Percentiles rank a stretch among this genome's conserved stretches.
phyloP scores from a whole-genome alignment of 768 basidiomycete species.

The Podaxis rugospora region DNA sequence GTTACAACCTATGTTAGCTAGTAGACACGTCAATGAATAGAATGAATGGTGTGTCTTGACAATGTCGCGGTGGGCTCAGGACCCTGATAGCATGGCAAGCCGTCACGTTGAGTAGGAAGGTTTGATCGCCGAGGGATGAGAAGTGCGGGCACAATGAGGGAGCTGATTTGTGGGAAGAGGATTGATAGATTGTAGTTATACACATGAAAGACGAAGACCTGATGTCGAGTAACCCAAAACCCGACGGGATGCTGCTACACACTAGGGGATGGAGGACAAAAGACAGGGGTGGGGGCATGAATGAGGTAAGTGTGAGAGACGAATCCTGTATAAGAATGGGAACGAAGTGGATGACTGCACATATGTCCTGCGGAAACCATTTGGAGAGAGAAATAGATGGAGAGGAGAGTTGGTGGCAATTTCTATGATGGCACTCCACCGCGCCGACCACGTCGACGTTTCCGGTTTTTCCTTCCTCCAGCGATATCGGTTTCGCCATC shows the following conservation, averaged over 20 bases:
- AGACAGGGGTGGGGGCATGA: not conserved
- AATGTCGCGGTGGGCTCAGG: not conserved
- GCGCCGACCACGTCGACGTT: conserved; percentile 4
- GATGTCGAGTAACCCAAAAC: conserved; percentile 12
- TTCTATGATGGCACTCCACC: conserved; percentile 6
- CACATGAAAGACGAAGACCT: conserved; percentile 11
- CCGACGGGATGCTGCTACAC: conserved; percentile 8
- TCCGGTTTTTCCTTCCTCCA: conserved; percentile 1
- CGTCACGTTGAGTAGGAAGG: not conserved
- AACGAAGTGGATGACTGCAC: conserved; percentile 6
- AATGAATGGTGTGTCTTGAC: not conserved
- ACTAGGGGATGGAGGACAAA: conserved; percentile 1
- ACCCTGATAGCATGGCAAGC: not conserved
- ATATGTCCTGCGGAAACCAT: conserved; percentile 1
- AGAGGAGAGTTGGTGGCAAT: not conserved
- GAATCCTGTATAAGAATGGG: conserved; percentile 2
- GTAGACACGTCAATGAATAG: conserved; percentile 10
- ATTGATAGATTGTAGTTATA: conserved; percentile 12
- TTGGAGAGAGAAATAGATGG: not conserved
- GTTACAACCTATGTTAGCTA: conserved; percentile 11
- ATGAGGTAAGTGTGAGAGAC: not conserved
- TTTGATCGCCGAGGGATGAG: not conserved
- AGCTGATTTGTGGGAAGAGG: conserved; percentile 10
- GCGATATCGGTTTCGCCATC: conserved; percentile 5
- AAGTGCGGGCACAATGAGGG: too few relatives aligned